Evolutionary conservation across 345 rosid genomes (phyloP).

Genomic region (Eucalyptus lansdowneana): DNA sequence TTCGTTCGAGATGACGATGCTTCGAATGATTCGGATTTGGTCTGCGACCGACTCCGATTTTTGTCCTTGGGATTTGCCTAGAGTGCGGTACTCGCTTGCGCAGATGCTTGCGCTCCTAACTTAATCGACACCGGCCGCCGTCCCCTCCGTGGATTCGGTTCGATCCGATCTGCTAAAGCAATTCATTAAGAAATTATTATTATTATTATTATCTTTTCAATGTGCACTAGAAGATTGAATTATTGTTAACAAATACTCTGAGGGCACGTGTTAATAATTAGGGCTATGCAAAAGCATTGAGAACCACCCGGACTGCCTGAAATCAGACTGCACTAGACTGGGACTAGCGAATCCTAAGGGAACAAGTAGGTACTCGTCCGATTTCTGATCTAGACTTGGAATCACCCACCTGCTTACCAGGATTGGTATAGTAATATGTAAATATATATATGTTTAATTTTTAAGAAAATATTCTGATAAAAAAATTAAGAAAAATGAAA

Average conservation of each 20-base stretch:
- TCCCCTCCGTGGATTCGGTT: not conserved
- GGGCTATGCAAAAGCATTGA: no score
- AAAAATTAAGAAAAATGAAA: no score
- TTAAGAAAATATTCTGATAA: no score
- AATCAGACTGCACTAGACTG: no score
- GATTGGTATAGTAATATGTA: no score
- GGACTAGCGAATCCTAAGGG: no score
- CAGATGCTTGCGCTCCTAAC: not conserved
- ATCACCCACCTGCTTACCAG: no score
- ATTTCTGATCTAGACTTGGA: no score
- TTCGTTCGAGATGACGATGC: not conserved
- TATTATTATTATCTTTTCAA: no score
- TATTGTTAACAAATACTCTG: not conserved
- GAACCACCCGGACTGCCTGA: rapidly evolving
- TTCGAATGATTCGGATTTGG: not conserved
- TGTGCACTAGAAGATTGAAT: not conserved
- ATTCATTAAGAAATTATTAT: not conserved
- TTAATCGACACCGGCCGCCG: rapidly evolving
- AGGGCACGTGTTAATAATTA: no score
- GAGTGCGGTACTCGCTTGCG: not conserved
- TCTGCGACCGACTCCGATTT: not conserved
- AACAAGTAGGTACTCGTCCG: no score
- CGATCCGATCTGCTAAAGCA: not conserved
- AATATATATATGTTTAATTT: no score
- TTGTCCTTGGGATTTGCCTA: not conserved